These are phyloP conservation scores for Aspergillus niger DNA, from an alignment of 2,329 filamentous ascomycete genomes.

Conservation along the genomic window DNA sequence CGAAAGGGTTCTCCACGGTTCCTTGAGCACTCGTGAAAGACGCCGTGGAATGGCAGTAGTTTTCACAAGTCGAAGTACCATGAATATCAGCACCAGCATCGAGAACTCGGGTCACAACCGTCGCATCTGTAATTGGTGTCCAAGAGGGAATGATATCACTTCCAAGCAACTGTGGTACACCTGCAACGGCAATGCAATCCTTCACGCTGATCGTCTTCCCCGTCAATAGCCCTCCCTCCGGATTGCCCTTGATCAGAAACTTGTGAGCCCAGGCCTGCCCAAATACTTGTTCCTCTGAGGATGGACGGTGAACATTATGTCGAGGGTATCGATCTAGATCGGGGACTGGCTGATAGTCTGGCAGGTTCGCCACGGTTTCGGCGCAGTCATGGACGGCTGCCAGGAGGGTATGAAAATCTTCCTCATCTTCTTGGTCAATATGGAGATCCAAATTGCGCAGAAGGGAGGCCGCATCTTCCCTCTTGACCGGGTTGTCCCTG, in stretches of 20 bases:
- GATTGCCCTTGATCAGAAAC: conserved; percentile 47
- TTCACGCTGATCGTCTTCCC: conserved; percentile 56
- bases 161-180: conserved; percentile 56
- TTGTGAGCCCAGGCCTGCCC: conserved; percentile 57
- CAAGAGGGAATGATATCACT: conserved; percentile 54
- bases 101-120: conserved; percentile 54
- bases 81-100: conserved; percentile 55
- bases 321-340: conserved; percentile 50
- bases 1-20: conserved; percentile 31
- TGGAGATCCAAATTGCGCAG: conserved; percentile 41
- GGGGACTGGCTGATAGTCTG: conserved; percentile 51
- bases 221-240: conserved; percentile 30
- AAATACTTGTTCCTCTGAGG: conserved; percentile 45
- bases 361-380: conserved; percentile 46
- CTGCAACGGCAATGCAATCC: conserved; percentile 58
- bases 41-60: conserved; percentile 47
- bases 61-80: conserved; percentile 57
- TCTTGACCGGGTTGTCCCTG: conserved; percentile 44
- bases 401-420: conserved; percentile 52
- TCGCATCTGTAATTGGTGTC: conserved; percentile 57
- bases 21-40: conserved; percentile 34
- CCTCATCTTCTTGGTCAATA: conserved; percentile 40
- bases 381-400: conserved; percentile 57
- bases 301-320: conserved; percentile 46
- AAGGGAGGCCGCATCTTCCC: conserved; percentile 43